Evolutionary conservation across 352 stramenopile genomes (phyloP).

Genomic region (Globisporangium ultimum): DNA sequence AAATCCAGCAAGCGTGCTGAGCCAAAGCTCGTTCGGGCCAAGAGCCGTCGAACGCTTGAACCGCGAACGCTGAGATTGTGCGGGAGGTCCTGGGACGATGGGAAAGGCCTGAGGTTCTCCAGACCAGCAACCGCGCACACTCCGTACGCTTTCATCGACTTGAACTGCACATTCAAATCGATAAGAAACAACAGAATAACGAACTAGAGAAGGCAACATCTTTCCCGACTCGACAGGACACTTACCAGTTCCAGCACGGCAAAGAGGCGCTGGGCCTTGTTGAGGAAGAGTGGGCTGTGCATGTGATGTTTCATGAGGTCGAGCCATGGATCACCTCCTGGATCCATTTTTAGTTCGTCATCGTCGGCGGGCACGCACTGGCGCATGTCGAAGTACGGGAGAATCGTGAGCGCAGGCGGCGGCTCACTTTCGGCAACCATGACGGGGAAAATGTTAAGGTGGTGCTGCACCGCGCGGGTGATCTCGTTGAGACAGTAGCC

Average conservation of each 20-base stretch:
- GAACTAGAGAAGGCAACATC: slow-evolving; percentile 1
- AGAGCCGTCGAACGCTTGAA: slow-evolving; percentile 35
- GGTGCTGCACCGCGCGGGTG: slow-evolving; percentile 49
- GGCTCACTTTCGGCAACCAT: slow-evolving; percentile 64
- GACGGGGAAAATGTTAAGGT: slow-evolving; percentile 69
- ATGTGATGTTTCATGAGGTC: slow-evolving; percentile 33
- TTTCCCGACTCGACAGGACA: not conserved
- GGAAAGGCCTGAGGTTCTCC: slow-evolving; percentile 53
- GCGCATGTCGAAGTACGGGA: slow-evolving; percentile 73
- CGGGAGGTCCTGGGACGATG: slow-evolving; percentile 24
- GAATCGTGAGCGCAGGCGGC: slow-evolving; percentile 60
- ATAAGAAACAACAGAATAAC: not conserved
- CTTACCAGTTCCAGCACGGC: slow-evolving; percentile 60
- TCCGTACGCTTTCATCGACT: slow-evolving; percentile 59
- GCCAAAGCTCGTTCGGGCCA: slow-evolving; percentile 24
- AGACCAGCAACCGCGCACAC: slow-evolving; percentile 55
- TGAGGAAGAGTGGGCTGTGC: slow-evolving; percentile 31
- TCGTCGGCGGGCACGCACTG: slow-evolving; percentile 49
- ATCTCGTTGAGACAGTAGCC: slow-evolving; percentile 83
- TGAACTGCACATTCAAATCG: slow-evolving; percentile 33
- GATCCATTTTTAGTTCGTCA: slow-evolving; percentile 23
- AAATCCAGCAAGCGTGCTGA: slow-evolving; percentile 13
- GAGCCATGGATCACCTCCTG: slow-evolving; percentile 35
- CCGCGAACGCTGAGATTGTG: slow-evolving; percentile 30
- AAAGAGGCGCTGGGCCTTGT: slow-evolving; percentile 54